Conservation (phyloP, 352 stramenopile species). For the Phytophthora crassamura region DNA sequence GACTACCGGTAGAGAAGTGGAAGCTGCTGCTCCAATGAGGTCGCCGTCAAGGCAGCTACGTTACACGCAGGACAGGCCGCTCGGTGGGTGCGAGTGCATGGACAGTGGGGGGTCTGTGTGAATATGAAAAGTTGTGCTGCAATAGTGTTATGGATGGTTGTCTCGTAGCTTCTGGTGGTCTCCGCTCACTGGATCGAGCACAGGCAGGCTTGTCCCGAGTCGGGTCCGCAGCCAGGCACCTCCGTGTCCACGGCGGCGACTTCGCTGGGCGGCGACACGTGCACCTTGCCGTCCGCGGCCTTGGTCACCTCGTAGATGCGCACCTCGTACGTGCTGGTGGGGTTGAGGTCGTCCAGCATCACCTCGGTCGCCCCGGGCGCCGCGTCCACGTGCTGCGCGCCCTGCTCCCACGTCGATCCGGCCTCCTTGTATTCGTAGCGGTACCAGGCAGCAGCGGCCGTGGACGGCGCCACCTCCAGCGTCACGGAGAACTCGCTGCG, state of each 20-base stretch:
- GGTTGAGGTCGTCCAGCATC: slow-evolving; percentile 87
- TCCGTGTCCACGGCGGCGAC: slow-evolving; percentile 88
- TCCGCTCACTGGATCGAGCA: slow-evolving; percentile 60
- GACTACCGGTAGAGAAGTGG: slow-evolving; percentile 44
- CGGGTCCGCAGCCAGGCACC: slow-evolving; percentile 80
- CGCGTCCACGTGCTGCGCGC: slow-evolving; percentile 49
- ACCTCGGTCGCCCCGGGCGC: slow-evolving; percentile 50
- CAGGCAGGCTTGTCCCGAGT: slow-evolving; percentile 47
- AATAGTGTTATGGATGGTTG: slow-evolving; percentile 32
- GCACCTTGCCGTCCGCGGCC: slow-evolving; percentile 40
- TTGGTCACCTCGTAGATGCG: slow-evolving; percentile 72
- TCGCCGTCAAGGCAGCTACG: background rate
- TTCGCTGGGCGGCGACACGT: slow-evolving; percentile 69
- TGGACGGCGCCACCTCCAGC: slow-evolving; percentile 51
- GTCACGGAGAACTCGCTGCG: slow-evolving; percentile 88
- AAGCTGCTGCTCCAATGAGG: slow-evolving; percentile 35
- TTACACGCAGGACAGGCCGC: slow-evolving; percentile 7
- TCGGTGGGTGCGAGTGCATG: slow-evolving; percentile 14
- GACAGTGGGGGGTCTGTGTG: slow-evolving; percentile 21
- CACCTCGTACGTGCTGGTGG: slow-evolving; percentile 89
- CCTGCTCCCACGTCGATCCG: slow-evolving; percentile 45
- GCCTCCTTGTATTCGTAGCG: slow-evolving; percentile 83
- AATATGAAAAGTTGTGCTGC: slow-evolving; percentile 33
- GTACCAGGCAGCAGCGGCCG: slow-evolving; percentile 41
- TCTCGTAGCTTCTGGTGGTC: slow-evolving; percentile 8